Evolutionary conservation across 2,329 filamentous ascomycete species (phyloP), one percentile per base, ranked within the genome.

Genomic region (Hypoxylon sp.): DNA sequence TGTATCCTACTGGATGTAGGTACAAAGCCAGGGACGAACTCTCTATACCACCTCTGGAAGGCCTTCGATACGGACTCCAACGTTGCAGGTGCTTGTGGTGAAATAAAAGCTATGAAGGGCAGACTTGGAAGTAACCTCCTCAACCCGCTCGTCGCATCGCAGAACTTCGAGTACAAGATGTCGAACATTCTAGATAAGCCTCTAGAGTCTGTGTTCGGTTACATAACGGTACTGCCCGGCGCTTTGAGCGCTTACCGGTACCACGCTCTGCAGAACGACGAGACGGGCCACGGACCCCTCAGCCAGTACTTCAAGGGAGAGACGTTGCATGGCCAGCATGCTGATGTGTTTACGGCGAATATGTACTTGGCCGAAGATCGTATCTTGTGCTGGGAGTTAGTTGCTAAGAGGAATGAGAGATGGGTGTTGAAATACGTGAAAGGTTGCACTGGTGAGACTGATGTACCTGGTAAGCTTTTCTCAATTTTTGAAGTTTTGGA

Each of bases 151-250:
- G 93, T 99, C 22, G 96, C 96, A 1, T 94, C 94, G 0, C 96
- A 99, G 77, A 99, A 99, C 78, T 99, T 99, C 75, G 96, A 99
- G 84, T 99, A 99, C 87, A 99, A 99, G 87, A 97, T 99, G 92
- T 97, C 94, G 80, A 99, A 99, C 78, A 99, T 99, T 78, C 87
- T 99, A 48, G 96, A 99, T 80, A 99, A 99, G 83, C 96, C 96
- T 1, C 84, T 99, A 44, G 96, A 99, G 79, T 98, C 95, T 3
- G 93, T 95, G 0, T 99, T 99, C 80, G 96, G 96, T 51, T 99
- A 98, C 83, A 98, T 99, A 78, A 94, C 93, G 48, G 96, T 99
- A 76, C 85, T 99, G 77, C 96, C 96, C 0, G 96, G 96, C 84
- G 96, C 96, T 64, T 97, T 99, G 81, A 98, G 95, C n/a, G 96